Evolutionary conservation across 352 stramenopile genomes (phyloP), one percentile per base, ranked within the genome.

Genomic region (Phytophthora brassicae): DNA sequence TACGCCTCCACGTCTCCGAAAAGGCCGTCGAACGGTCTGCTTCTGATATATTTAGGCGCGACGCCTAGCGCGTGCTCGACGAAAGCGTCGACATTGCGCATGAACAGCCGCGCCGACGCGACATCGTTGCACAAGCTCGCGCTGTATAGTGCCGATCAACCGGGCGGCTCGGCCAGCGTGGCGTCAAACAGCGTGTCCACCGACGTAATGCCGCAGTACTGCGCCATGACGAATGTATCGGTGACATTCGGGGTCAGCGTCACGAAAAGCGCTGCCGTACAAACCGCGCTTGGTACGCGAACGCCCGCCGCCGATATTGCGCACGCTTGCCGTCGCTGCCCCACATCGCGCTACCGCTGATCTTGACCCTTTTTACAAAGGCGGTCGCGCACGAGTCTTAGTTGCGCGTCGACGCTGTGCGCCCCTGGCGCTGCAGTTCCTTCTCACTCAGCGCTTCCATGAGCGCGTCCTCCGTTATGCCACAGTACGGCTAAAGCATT

Each of bases 1-100:
- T 57, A 57, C 13, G 49, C 49, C 22, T 45, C 26, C 6, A 57
- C 49, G 6, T 47, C 35, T 4, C 49, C 49, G 36, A 57, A 57
- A 17, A 57, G 36, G 11, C 49, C 49, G 20, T 57, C 49, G 19
- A 57, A 57, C 17, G 49, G 35, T 19, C 39, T 46, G 35, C 49
- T 22, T n/a, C 33, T 57, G 20, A 48, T 57, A 7, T 31, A 11
- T 19, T 38, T 35, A 1, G 23, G 22, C 4, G 19, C 4, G 31
- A 17, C 17, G 14, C 41, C 41, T 8, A 29, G 41, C 19, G 23
- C 41, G 41, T 47, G 41, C 19, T 47, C 41, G 9, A 47, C 19
- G 19, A 45, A 44, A 12, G 38, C 38, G 16, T 44, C 38, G 8
- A 44, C n/a, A n/a, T 44, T 44, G 38, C 16, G 38, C 38, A 45